Evolutionary conservation across 2,329 filamentous ascomycete genomes (phyloP).

Genomic region (Penicillium concentricum): DNA sequence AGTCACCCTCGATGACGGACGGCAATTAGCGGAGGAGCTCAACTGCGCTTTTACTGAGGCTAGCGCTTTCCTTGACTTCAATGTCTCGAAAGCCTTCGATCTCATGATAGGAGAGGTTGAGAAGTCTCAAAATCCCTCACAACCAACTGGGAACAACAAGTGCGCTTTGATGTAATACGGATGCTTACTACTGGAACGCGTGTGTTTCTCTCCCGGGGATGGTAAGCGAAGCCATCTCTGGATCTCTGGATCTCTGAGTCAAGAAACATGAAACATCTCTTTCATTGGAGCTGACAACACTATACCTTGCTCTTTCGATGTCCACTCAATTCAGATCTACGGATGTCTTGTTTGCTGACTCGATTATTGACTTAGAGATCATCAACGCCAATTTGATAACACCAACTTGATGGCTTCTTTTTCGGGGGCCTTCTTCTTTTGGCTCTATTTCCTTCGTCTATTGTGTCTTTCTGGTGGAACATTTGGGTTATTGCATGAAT

Average conservation of each 20-base stretch:
- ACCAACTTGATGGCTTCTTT: not conserved
- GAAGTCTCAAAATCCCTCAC: conserved; percentile 85
- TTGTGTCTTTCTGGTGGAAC: conserved; percentile 16
- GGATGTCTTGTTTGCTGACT: conserved; percentile 4
- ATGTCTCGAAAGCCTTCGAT: conserved; percentile 90
- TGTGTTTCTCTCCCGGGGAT: conserved; percentile 2
- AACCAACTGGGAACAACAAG: conserved; percentile 76
- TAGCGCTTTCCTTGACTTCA: conserved; percentile 89
- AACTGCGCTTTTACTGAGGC: conserved; percentile 94
- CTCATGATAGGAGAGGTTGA: conserved; percentile 93
- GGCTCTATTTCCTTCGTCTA: conserved; percentile 4
- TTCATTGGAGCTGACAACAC: not conserved
- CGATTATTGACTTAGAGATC: not conserved
- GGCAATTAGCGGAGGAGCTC: conserved; percentile 79
- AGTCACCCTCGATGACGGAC: conserved; percentile 81
- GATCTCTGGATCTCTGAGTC: not conserved
- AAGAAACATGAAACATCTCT: not conserved
- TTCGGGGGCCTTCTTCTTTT: not conserved
- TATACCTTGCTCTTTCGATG: not conserved
- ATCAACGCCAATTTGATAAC: not conserved
- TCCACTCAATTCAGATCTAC: conserved; percentile 4
- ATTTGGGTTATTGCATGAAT: conserved; percentile 22
- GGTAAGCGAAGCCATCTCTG: conserved; percentile 4
- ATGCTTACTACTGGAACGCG: not conserved
- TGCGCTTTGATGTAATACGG: conserved; percentile 76